Percentiles rank a stretch among this genome's conserved stretches.
These are phyloP conservation scores for Penicillium angulare DNA, from an alignment of 495 filamentous ascomycete species.

Conservation along the genomic window DNA sequence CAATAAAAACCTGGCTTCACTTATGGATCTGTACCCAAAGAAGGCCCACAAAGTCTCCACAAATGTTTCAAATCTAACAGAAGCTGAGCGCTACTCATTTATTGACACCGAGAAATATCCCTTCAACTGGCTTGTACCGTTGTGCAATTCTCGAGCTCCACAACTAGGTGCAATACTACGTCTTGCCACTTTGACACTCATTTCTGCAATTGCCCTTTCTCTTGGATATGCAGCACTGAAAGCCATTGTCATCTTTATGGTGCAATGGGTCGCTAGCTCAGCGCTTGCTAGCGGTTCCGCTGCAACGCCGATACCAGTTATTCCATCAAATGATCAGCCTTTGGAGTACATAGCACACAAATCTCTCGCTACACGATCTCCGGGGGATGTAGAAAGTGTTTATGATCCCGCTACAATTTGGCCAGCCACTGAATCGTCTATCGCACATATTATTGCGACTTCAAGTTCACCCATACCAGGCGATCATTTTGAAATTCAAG, in stretches of 20 bases:
- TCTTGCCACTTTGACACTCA: slow-evolving; percentile 39
- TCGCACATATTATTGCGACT: slow-evolving; percentile 16
- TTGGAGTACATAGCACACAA: slow-evolving; percentile 19
- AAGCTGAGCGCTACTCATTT: slow-evolving; percentile 14
- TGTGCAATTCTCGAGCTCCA: slow-evolving; percentile 32
- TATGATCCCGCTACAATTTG: slow-evolving; percentile 8
- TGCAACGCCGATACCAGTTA: slow-evolving; percentile 6
- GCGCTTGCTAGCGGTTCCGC: slow-evolving; percentile 21
- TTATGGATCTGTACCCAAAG: slow-evolving; percentile 51
- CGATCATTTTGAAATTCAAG: slow-evolving; percentile 57
- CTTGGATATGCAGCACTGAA: slow-evolving; percentile 35
- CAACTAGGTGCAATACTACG: slow-evolving; percentile 40
- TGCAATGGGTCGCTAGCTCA: slow-evolving; percentile 27
- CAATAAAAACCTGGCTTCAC: slow-evolving; percentile 69
- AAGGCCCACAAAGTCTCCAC: slow-evolving; percentile 25
- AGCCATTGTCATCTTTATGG: slow-evolving; percentile 19
- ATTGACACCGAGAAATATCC: slow-evolving; percentile 30
- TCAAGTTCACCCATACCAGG: slow-evolving; percentile 9
- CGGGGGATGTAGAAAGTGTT: slow-evolving; percentile 16
- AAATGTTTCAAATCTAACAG: slow-evolving; percentile 8
- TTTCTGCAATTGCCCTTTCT: slow-evolving; percentile 36
- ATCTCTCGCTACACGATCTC: slow-evolving; percentile 26
- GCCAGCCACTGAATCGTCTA: slow-evolving; percentile 19
- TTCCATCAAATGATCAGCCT: slow-evolving; percentile 18
- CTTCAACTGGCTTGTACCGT: slow-evolving; percentile 23